Percentiles rank a stretch among this genome's conserved stretches.
Conservation (phyloP, 495 filamentous ascomycete species). For the Neurospora sp. region DNA sequence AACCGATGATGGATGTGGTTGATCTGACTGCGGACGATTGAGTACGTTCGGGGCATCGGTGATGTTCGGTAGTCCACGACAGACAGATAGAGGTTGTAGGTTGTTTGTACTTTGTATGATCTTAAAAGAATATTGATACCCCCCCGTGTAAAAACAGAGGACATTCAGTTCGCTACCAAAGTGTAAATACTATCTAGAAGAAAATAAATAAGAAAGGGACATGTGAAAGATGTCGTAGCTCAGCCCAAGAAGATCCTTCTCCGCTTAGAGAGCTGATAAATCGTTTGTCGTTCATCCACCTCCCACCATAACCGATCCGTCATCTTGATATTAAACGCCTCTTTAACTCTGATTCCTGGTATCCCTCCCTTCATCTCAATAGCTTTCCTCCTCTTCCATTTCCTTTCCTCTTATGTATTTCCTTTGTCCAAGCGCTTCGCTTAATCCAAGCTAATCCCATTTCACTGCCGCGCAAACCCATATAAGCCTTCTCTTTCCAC, state of each 20-base stretch:
- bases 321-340: not conserved
- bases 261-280: not conserved
- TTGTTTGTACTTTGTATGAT: not conserved
- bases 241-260: not conserved
- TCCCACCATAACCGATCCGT: not conserved
- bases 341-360: not conserved
- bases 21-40: not conserved
- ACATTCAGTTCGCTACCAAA: not conserved
- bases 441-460: not conserved
- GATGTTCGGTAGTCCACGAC: not conserved
- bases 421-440: not conserved
- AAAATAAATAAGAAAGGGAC: not conserved
- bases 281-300: not conserved
- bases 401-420: not conserved
- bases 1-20: constrained; percentile 12
- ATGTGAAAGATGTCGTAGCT: not conserved
- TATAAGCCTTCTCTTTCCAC: not conserved
- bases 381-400: not conserved
- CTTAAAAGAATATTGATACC: not conserved
- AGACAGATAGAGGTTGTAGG: not conserved
- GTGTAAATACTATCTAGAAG: not conserved
- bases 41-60: not conserved
- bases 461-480: not conserved
- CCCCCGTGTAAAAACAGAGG: not conserved
- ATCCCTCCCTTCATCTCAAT: not conserved